Evolutionary conservation across 208 protist genomes (phyloP), one percentile per base, ranked within the genome.

Genomic region (Zelonia costaricensis): DNA sequence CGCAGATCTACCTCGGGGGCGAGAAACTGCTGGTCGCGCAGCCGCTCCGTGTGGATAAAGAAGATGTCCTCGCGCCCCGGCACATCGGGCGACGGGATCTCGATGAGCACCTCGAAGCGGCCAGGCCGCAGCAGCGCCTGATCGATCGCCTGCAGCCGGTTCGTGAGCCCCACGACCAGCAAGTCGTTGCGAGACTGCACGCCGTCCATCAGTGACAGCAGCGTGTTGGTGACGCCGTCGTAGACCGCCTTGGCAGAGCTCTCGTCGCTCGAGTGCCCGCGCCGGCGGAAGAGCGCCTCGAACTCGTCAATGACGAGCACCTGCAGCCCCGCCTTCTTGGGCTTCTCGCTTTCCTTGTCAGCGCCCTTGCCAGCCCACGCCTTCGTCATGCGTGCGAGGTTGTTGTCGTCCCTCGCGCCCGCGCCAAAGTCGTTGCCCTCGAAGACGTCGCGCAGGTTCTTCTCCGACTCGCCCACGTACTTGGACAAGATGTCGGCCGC

Each of bases 301-400:
- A 99, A 94, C 82, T 99, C 99, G 84, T 99, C 99, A 59, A 99
- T 98, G 48, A 99, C 99, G 46, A 99, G 98, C 16, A 99, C 91
- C 68, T 99, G 99, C 15, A 99, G 76, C 33, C 33, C 45, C 10
- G 58, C 62, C 0, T 28, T 33, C 49, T 43, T 61, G n/a, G 56
- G 22, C 12, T 20, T 6, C 15, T 18, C 52, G 13, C 52, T 49
- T 20, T 3, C 47, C 33, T 40, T 43, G 59, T 48, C 31, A 5
- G 45, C 43, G 0, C 54, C 30, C n/a, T n/a, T n/a, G n/a, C n/a
- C n/a, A n/a, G n/a, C n/a, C n/a, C n/a, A n/a, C n/a, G n/a, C n/a
- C n/a, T n/a, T n/a, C n/a, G n/a, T n/a, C n/a, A n/a, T n/a, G n/a
- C n/a, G n/a, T n/a, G n/a, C n/a, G n/a, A n/a, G n/a, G n/a, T n/a